Evolutionary conservation across 2,329 filamentous ascomycete species (phyloP).

Genomic region (Karstenula rhodostoma): DNA sequence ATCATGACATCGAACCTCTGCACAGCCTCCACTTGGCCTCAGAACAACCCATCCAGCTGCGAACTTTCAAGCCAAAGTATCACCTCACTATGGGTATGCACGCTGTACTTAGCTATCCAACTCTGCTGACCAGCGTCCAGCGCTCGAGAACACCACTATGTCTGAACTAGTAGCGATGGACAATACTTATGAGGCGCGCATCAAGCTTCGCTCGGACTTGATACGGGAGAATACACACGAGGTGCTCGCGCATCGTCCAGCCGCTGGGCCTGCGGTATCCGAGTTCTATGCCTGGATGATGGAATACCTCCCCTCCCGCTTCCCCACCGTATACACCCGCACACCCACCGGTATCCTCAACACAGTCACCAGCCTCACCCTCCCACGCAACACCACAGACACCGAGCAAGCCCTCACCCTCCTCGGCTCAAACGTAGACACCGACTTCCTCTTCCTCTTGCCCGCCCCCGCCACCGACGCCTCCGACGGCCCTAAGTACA

Average conservation of each 20-base stretch:
- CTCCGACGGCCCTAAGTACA: constrained; percentile 52
- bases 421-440: constrained; percentile 63
- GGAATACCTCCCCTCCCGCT: constrained; percentile 65
- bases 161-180: constrained; percentile 68
- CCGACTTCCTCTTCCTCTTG: constrained; percentile 67
- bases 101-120: neutral
- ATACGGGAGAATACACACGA: constrained; percentile 56
- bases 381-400: constrained; percentile 50
- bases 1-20: constrained; percentile 56
- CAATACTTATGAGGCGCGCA: constrained; percentile 63
- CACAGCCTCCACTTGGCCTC: constrained; percentile 60
- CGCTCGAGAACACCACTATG: constrained; percentile 60
- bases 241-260: constrained; percentile 48
- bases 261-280: constrained; percentile 56
- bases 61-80: constrained; percentile 68
- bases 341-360: constrained; percentile 51
- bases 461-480: constrained; percentile 46
- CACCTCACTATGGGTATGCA: constrained; percentile 69
- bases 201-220: constrained; percentile 58
- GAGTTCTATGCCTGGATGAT: constrained; percentile 67
- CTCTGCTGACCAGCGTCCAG: constrained; percentile 43
- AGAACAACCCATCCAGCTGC: constrained; percentile 61
- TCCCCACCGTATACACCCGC: constrained; percentile 52
- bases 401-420: constrained; percentile 55
- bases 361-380: constrained; percentile 52